These are phyloP conservation scores for Echium plantagineum DNA, from an alignment of 257 asterid genomes.

Conservation along the genomic window DNA sequence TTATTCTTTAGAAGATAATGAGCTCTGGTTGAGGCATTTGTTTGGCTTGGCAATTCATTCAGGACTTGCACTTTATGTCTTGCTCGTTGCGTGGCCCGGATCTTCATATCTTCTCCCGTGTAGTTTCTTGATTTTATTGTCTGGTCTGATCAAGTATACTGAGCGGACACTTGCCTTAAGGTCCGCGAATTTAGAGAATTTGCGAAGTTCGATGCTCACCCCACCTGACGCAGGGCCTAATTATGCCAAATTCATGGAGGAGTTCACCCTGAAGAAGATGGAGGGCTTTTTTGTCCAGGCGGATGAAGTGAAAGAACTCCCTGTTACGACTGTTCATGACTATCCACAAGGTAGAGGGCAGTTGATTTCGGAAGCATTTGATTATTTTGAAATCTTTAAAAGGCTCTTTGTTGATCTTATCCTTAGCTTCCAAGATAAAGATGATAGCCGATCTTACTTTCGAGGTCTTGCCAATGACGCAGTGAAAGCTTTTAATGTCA, in stretches of 20 bases:
- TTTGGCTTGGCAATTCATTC: conserved; percentile 29
- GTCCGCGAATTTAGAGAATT: conserved; percentile 23
- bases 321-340: conserved; percentile 14
- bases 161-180: conserved; percentile 29
- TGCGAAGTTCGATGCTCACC: conserved; percentile 28
- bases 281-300: conserved; percentile 30
- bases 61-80: conserved; percentile 25
- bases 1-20: conserved; percentile 44
- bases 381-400: conserved; percentile 28
- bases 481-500: conserved; percentile 26
- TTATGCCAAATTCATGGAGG: conserved; percentile 41
- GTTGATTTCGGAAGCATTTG: conserved; percentile 19
- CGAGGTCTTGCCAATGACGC: not conserved
- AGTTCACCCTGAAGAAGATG: conserved; percentile 26
- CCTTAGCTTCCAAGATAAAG: conserved; percentile 45
- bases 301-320: conserved; percentile 25
- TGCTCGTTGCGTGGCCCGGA: conserved; percentile 26
- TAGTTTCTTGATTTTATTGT: conserved; percentile 10
- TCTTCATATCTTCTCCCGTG: conserved; percentile 21
- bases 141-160: conserved; percentile 31
- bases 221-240: conserved; percentile 43
- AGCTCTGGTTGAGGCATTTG: conserved; percentile 47
- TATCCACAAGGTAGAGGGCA: not conserved
- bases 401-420: conserved; percentile 41
- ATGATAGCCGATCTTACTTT: conserved; percentile 30